Percentiles rank a stretch among this genome's conserved stretches.
These are phyloP conservation scores for Xylariaceae sp. DNA, from an alignment of 2,329 filamentous ascomycete genomes.

Conservation along the genomic window DNA sequence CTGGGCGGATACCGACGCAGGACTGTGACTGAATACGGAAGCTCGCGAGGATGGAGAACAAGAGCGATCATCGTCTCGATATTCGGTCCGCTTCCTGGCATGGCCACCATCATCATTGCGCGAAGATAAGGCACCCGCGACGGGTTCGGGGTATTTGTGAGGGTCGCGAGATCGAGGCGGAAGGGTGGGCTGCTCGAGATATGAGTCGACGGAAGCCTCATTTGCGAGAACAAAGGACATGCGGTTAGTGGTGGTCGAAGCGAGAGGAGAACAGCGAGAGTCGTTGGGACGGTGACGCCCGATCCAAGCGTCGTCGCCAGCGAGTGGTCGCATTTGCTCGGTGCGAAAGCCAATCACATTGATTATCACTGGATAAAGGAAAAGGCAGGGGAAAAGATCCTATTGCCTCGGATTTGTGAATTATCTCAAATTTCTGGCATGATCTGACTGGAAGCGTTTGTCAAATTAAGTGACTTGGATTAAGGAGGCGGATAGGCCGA, in stretches of 20 bases:
- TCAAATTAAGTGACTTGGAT: too few species aligned
- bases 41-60: conserved; percentile 27
- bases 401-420: too few species aligned
- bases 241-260: conserved; percentile 32
- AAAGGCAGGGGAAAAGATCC: too few species aligned
- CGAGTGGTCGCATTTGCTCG: conserved; percentile 40
- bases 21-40: conserved; percentile 28
- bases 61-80: conserved; percentile 11
- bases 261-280: conserved; percentile 31
- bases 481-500: too few species aligned
- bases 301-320: conserved; percentile 38
- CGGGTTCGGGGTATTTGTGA: conserved; percentile 17
- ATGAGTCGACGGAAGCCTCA: conserved; percentile 43
- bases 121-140: conserved; percentile 6
- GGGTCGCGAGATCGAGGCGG: conserved; percentile 27
- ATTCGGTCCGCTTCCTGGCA: conserved; percentile 8
- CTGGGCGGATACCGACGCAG: conserved; percentile 24
- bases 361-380: conserved; percentile 4
- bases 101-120: conserved; percentile 20
- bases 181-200: conserved; percentile 28
- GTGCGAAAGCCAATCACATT: conserved; percentile 8
- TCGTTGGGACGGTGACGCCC: conserved; percentile 36
- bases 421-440: too few species aligned
- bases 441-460: too few species aligned
- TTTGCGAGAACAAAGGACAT: conserved; percentile 51